A percentile compares a stretch with the other conserved stretches of the same genome.
Conservation (phyloP, 2,329 filamentous ascomycete species). For the Aureobasidium lini region DNA sequence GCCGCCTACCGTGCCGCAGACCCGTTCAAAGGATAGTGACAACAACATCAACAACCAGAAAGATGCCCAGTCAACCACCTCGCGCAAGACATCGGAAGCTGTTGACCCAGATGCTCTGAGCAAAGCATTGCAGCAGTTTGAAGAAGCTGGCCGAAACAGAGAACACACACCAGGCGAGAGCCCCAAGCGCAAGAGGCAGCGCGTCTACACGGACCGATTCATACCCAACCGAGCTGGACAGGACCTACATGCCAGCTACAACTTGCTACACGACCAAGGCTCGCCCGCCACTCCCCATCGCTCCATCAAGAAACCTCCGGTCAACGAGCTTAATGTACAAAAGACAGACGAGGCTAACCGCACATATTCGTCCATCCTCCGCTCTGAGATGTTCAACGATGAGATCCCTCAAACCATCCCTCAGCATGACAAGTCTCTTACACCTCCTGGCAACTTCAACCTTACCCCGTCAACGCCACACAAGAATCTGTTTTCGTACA, state of each 20-base stretch:
- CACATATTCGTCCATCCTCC: constrained; percentile 79
- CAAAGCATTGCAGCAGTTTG: constrained; percentile 55
- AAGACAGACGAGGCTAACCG: constrained; percentile 92
- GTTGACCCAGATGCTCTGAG: constrained; percentile 53
- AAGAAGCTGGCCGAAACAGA: constrained; percentile 50
- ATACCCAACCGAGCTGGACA: constrained; percentile 91
- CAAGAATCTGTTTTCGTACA: constrained; percentile 93
- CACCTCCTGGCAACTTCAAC: constrained; percentile 65
- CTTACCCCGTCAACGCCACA: constrained; percentile 91
- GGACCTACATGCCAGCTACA: constrained; percentile 89
- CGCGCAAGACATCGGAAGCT: constrained; percentile 41
- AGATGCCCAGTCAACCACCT: constrained; percentile 16
- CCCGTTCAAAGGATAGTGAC: constrained; percentile 25
- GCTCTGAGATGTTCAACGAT: constrained; percentile 85
- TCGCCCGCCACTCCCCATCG: constrained; percentile 87
- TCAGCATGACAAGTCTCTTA: constrained; percentile 53
- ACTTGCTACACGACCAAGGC: constrained; percentile 81
- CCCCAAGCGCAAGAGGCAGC: constrained; percentile 61
- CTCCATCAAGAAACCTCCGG: constrained; percentile 73
- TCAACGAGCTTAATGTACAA: constrained; percentile 90
- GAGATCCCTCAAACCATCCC: constrained; percentile 76
- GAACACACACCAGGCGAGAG: constrained; percentile 58
- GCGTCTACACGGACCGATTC: constrained; percentile 65
- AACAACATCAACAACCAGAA: constrained; percentile 6
- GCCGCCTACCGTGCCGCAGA: constrained; percentile 49